Evolutionary conservation across 1,139 yeast genomes (phyloP), one percentile per base, ranked within the genome.

Genomic region (Scheffersomyces parashehatae): DNA sequence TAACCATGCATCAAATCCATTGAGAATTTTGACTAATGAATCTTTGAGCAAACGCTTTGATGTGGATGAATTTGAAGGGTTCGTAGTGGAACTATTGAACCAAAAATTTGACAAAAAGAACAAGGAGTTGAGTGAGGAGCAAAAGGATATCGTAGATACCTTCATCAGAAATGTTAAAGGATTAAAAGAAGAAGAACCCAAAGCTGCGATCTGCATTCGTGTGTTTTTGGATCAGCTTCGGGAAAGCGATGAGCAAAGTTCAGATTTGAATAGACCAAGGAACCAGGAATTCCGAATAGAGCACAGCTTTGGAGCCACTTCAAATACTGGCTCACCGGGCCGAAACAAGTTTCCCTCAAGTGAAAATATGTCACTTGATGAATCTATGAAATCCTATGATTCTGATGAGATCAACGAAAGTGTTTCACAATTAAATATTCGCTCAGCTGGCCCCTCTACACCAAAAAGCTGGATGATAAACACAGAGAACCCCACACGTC

Each of bases 341-440:
- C 5, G 26, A 20, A 20, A 20, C 26, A 20, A 20, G 26, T 6
- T 20, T 6, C 8, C 26, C 26, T 20, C 26, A 6, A 6, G 26
- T 20, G 26, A 5, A 7, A 6, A 20, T 20, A 20, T 20, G 26
- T 20, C 26, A 5, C 3, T 20, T 20, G 7, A 20, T 6, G 26
- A 20, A 3, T 20, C 26, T 20, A 20, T 20, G 26, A 20, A 20
- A 7, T 20, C 20, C 35, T 43, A 40, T 12, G 46, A 41, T 12
- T 38, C 49, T 2, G 49, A 47, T 12, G 54, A 48, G 11, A 45
- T 46, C 4, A 45, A 48, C 24, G 48, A 43, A 12, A 49, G 52
- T 24, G 52, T 53, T 11, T 48, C 52, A 11, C 51, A 51, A 30
- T 40, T 53, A 37, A 40, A 45, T 14, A 47, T 51, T 26, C 26